Base-by-base conservation (phyloP, 2,329 filamentous ascomycete genomes). In the Basipetospora sp. region DNA sequence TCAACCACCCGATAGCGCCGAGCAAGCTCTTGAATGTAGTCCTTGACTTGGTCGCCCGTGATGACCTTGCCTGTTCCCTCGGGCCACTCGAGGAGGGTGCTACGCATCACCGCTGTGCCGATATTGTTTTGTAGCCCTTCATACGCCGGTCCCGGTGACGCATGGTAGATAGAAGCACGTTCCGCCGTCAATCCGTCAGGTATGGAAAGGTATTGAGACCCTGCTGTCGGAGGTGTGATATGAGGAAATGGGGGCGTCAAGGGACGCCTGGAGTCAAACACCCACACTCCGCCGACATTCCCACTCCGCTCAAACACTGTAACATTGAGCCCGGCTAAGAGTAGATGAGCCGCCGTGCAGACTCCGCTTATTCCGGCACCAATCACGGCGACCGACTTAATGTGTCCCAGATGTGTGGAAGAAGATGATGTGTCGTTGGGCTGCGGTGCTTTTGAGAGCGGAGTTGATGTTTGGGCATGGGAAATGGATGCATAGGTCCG, bases 111-210 rank as follows among this genome's bases (percentile, higher is more conserved):
- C 16, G 52, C 63, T n/a, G 77, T 74, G 0, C 81, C 78, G 3
- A 87, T 78, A 47, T 88, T 90, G 26, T 80, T 84, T 49, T 77
- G 77, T 6, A 87, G 57, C 3, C 67, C 65, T 4, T 53, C 55
- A 41, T 69, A 57, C 67, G 71, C 60, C 64, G 85, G 58, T 1
- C 53, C 54, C 0, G 52, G 54, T 34, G 5, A 44, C 35, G 11
- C 43, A 31, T 1, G 47, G 42, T 2, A 41, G 41, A 22, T 45
- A 40, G 4, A 13, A 3, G 39, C 37, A 1, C 5, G 4, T 0
- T 35, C 14, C 8, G 8, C 1, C 3, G 10, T 36, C 26, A 36
- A 19, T 15, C 20, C 8, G 3, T 37, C 18, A 2, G 39, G 18
- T 1, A 8, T 46, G 40, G 0, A 42, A 43, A 1, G 42, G 45